Evolutionary conservation across 441 rosid genomes (phyloP), one percentile per base, ranked within the genome.

Genomic region (Eutrema salsugineum): DNA sequence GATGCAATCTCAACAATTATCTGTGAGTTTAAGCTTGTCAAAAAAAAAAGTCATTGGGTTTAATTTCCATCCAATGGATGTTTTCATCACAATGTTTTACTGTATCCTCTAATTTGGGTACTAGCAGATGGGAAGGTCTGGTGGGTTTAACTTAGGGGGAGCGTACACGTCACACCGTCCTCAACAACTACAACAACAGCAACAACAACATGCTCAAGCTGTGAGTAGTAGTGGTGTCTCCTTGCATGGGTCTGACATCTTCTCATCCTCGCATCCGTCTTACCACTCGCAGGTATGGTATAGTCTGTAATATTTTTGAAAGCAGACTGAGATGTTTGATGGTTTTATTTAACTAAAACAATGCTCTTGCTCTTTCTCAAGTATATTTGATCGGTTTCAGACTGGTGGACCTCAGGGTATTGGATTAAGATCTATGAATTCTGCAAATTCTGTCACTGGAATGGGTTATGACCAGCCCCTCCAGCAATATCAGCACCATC

Each of bases 1-100:
- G 93, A 93, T 91, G 91, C 99, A 89, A 79, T 86, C 99, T 72
- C 99, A 95, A 84, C 92, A 90, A 78, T 94, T 89, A 81, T 82
- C 95, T 64, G 99, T 95, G 82, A 83, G 99, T 77, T 32, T 11
- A 59, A 53, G 61, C 35, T 11, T 71, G 35, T 63, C 15, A 30
- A 19, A 64, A 44, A 19, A 64, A 44, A 19, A 59, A 68, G 17
- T 65, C 44, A 40, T 35, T 30, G 38, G 61, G 20, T 48, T 58
- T 75, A 16, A 17, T 72, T 66, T 55, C 20, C 66, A 55, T 68
- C 48, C 61, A 42, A 38, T n/a, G 9, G 8, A 50, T 3, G 11
- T 54, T 48, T 55, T 14, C 14, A 28, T 65, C 56, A 65, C 47
- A 58, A 27, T 16, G 36, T 75, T 62, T 24, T 38, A n/a, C 17